These are phyloP conservation scores for Nannizziopsis arthrosporioides DNA, from an alignment of 2,329 filamentous ascomycete species.

Conservation along the genomic window DNA sequence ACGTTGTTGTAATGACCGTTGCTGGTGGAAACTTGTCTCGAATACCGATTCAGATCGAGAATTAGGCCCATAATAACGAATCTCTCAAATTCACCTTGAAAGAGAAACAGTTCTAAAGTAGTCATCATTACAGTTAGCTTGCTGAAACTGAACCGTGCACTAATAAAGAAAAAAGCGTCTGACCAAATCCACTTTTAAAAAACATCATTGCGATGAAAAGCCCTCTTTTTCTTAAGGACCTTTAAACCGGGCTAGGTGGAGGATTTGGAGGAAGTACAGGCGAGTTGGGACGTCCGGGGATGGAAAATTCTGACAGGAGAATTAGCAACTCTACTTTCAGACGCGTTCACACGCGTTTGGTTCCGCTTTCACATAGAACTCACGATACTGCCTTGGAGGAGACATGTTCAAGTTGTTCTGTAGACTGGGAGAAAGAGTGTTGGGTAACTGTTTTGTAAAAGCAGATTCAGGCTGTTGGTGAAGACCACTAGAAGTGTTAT, in stretches of 20 bases:
- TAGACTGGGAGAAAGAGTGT: too few species aligned
- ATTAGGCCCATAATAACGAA: too few species aligned
- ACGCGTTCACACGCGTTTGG: background rate
- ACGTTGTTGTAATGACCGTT: background rate
- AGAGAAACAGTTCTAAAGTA: too few species aligned
- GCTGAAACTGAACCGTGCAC: too few species aligned
- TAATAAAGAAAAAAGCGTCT: too few species aligned
- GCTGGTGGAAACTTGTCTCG: too few species aligned
- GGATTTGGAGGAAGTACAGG: slow-evolving; percentile 8
- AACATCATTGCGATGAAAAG: background rate
- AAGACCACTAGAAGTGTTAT: background rate
- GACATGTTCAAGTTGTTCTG: background rate
- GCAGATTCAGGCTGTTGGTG: background rate
- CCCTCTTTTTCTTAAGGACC: background rate
- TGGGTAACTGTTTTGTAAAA: background rate
- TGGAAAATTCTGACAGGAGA: slow-evolving; percentile 2
- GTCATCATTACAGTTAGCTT: too few species aligned
- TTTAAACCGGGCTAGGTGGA: slow-evolving; percentile 23
- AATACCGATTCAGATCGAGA: too few species aligned
- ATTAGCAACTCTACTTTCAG: background rate
- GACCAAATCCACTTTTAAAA: background rate
- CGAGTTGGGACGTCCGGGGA: slow-evolving; percentile 6
- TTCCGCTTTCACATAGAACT: background rate
- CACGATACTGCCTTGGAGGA: background rate
- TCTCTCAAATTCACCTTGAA: too few species aligned